These are phyloP conservation scores for Blastobotrys aristatus DNA, from an alignment of 1,139 yeast genomes.

Conservation along the genomic window DNA sequence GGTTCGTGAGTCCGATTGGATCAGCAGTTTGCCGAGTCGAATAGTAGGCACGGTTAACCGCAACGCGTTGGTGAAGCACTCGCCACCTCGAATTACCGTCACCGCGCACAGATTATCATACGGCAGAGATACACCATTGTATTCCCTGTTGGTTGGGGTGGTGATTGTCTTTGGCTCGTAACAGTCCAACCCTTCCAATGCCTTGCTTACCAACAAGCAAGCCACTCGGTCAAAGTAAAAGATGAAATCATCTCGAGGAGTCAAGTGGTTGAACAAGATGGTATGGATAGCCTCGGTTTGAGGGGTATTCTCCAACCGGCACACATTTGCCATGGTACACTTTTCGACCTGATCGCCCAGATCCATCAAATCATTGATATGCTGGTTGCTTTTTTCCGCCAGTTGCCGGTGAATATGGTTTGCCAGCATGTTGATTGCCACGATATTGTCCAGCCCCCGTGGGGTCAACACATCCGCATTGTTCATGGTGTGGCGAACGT, in stretches of 20 bases:
- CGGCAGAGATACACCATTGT: slow-evolving; percentile 41
- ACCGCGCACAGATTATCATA: slow-evolving; percentile 60
- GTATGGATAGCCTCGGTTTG: slow-evolving; percentile 73
- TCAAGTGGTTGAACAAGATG: slow-evolving; percentile 50
- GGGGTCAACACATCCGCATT: slow-evolving; percentile 86
- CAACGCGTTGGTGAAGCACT: slow-evolving; percentile 77
- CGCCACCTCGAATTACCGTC: slow-evolving; percentile 84
- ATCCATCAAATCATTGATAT: slow-evolving; percentile 52
- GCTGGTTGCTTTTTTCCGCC: slow-evolving; percentile 56
- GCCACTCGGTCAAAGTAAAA: slow-evolving; percentile 83
- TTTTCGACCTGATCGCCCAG: slow-evolving; percentile 39
- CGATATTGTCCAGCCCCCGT: slow-evolving; percentile 74
- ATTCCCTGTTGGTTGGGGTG: slow-evolving; percentile 44
- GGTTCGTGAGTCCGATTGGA: slow-evolving; percentile 80
- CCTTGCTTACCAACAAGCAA: slow-evolving; percentile 58
- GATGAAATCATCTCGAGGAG: slow-evolving; percentile 70
- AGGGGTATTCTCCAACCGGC: slow-evolving; percentile 51
- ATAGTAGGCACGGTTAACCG: slow-evolving; percentile 73
- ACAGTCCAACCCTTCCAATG: slow-evolving; percentile 48
- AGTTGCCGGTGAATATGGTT: slow-evolving; percentile 75
- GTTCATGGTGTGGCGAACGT: slow-evolving; percentile 71
- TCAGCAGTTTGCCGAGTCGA: slow-evolving; percentile 72
- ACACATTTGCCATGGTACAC: slow-evolving; percentile 9
- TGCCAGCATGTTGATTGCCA: slow-evolving; percentile 75
- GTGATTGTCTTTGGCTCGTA: slow-evolving; percentile 32